A percentile compares a stretch with the other conserved stretches of the same genome.
These are phyloP conservation scores for Aspergillus sclerotioniger DNA, from an alignment of 495 filamentous ascomycete species.

Conservation along the genomic window DNA sequence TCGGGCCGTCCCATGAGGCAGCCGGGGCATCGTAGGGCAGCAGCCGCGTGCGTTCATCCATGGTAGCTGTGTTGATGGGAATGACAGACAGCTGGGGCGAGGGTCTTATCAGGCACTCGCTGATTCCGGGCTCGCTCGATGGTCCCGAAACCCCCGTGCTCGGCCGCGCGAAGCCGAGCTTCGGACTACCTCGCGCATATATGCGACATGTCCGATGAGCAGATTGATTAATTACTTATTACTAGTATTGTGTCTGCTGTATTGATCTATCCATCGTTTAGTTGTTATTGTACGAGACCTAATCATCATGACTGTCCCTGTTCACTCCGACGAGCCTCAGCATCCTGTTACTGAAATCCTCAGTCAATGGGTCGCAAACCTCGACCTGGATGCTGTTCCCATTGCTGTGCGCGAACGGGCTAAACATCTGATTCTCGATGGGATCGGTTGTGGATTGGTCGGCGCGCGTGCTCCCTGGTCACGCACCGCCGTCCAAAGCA, in stretches of 20 bases:
- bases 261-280: too few relatives aligned
- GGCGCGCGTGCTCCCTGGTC: conserved; percentile 43
- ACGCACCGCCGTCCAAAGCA: conserved; percentile 31
- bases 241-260: too few relatives aligned
- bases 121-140: background rate
- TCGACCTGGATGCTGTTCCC: background rate
- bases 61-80: background rate
- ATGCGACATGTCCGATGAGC: too few relatives aligned
- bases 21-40: background rate
- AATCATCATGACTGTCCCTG: background rate
- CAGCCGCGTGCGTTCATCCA: background rate
- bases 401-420: conserved; percentile 16
- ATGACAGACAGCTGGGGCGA: background rate
- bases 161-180: background rate
- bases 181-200: background rate
- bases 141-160: background rate
- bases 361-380: background rate
- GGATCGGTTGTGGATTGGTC: conserved; percentile 40
- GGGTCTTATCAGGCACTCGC: too few relatives aligned
- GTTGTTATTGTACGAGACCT: too few relatives aligned
- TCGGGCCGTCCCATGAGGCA: background rate
- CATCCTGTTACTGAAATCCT: background rate
- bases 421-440: conserved; percentile 48
- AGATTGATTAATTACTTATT: too few relatives aligned
- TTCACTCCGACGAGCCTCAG: background rate